Base-by-base conservation (phyloP, 108 stramenopile species). In the Cylindrotheca fusiformis region DNA sequence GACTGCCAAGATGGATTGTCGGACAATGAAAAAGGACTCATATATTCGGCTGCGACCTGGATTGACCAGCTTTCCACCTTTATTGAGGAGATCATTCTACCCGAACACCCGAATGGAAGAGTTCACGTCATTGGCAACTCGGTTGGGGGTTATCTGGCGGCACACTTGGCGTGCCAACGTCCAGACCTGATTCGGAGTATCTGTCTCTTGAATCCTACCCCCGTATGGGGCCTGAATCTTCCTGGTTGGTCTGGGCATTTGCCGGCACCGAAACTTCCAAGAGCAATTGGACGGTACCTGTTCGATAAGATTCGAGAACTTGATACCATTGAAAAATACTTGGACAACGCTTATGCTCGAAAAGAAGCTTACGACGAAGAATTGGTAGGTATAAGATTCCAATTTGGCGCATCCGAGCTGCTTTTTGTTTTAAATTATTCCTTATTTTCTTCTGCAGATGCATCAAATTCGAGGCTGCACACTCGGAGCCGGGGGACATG, bases 181-280 rank as follows among this genome's bases (percentile, higher is more conserved):
- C 88, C 86, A 1, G 74, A 82, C 52, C 58, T 84, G 29, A 53
- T 87, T 0, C 68, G 66, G 1, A 60, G 74, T 17, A 63, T 93
- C 20, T 71, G 77, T 31, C 63, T 93, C 3, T 47, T 93, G 60
- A 93, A 93, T 72, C 82, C 88, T 24, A 93, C 91, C n/a, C 91
- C 91, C 0, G 82, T 93, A 1, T 93, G 91, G 91, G 91, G 91
- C 28, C 62, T 86, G 10, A 93, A 93, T 55, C 55, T 88, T n/a
- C 85, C 85, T 4, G 84, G 79, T 6, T 91, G 90, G 90, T 69
- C 68, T 32, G 90, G 90, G 0, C 55, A 55, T 58, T 36, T 91
- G 20, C 90, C 86, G 17, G 74, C 90, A 4, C 90, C 90, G 2
- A 18, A 58, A 0, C 20, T 91, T 12, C 86, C 90, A 0, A 65